Conservation (phyloP, 805 yeast genomes). For the Teunomyces gatunensis region DNA sequence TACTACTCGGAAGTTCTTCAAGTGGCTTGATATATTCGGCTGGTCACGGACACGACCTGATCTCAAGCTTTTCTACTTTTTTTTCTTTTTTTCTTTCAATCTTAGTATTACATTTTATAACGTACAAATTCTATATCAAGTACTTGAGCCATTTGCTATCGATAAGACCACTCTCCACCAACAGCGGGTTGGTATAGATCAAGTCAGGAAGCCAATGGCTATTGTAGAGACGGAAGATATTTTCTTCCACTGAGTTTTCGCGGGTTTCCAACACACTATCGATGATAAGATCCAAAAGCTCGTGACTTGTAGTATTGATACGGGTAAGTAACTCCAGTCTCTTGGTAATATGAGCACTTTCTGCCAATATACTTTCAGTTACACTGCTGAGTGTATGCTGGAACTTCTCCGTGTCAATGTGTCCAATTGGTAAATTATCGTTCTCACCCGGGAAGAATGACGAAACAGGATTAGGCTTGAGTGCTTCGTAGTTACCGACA, state of each 20-base stretch:
- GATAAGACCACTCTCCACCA: conserved; percentile 33
- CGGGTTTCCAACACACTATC: conserved; percentile 21
- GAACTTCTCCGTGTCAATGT: conserved; percentile 33
- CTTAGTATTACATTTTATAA: not conserved
- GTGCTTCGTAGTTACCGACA: conserved; percentile 43
- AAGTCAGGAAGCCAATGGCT: conserved; percentile 40
- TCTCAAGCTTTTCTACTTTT: not conserved
- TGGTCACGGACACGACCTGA: not conserved
- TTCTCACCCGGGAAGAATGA: conserved; percentile 13
- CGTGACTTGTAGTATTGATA: conserved; percentile 31
- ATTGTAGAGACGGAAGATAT: conserved; percentile 36
- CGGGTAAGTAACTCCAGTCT: conserved; percentile 17
- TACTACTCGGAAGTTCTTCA: not conserved
- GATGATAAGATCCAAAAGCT: conserved; percentile 32
- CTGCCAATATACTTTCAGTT: conserved; percentile 22
- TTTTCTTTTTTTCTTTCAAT: not conserved
- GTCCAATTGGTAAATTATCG: conserved; percentile 32
- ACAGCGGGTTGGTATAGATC: conserved; percentile 40
- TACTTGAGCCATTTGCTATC: conserved; percentile 38
- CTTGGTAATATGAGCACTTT: conserved; percentile 17
- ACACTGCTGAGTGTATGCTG: conserved; percentile 22
- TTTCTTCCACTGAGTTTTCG: conserved; percentile 22
- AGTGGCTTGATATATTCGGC: conserved; percentile 2
- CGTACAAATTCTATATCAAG: conserved; percentile 22
- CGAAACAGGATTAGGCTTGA: conserved; percentile 18